Conservation (phyloP, 176 grass and related monocot genomes). For the Calamus simplicifolius region DNA sequence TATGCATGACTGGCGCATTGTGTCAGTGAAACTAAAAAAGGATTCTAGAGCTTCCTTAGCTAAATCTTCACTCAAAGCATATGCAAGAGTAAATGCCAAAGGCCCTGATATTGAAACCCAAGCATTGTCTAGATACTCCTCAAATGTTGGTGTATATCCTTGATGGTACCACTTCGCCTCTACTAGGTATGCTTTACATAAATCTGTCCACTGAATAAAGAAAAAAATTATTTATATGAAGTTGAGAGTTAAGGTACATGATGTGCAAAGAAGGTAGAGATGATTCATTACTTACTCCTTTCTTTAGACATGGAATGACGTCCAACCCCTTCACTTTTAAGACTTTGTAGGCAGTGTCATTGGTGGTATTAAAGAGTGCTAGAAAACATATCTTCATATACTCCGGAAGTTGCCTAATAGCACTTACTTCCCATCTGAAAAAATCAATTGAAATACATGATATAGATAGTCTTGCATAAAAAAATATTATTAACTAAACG, state of each 20-base stretch:
- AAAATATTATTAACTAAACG: too few relatives aligned
- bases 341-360: neutral
- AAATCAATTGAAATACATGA: too few relatives aligned
- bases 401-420: neutral
- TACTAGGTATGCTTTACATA: conserved; percentile 19
- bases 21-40: conserved; percentile 1
- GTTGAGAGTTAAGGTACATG: neutral
- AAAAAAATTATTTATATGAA: neutral
- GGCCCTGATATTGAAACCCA: neutral
- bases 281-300: neutral
- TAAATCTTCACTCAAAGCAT: neutral
- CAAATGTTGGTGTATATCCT: conserved; percentile 6
- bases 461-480: too few relatives aligned
- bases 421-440: conserved; percentile 2
- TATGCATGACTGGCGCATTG: neutral
- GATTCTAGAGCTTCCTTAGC: conserved; percentile 10
- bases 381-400: conserved; percentile 9
- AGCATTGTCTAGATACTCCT: conserved; percentile 28
- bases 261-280: neutral
- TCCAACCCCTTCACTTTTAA: neutral
- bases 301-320: neutral
- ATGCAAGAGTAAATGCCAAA: neutral
- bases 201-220: neutral
- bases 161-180: conserved; percentile 29
- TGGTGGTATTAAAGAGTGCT: neutral